Base-by-base conservation (phyloP, 2,329 filamentous ascomycete species). In the Fusarium lateritium region DNA sequence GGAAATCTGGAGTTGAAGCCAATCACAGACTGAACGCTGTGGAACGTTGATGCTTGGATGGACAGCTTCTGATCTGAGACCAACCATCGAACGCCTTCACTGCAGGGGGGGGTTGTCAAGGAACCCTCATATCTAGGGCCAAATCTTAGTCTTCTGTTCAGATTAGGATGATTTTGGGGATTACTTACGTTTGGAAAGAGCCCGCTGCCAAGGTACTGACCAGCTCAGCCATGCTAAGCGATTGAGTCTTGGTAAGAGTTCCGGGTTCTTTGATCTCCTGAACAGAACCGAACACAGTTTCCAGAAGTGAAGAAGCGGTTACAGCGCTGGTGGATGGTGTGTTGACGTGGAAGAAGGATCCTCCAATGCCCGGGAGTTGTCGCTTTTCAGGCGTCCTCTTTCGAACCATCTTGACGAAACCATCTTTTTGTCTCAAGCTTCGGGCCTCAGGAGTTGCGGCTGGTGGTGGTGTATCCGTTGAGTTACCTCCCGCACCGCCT, bases 101-200 rank as follows among this genome's bases (percentile, higher is more conserved):
- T 81, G 79, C 88, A 90, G 6, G 88, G 88, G 17, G 88, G 88
- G 0, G 88, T 89, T 24, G 88, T 90, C 34, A 90, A 79, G 15
- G 86, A 88, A 19, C 88, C 88, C 17, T 77, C 75, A 79, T 90
- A 90, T 19, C 73, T 75, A 5, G 0, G 26, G 0, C 0, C 4
- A 52, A 7, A 11, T 26, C 11, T 66, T n/a, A 64, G 61, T 7
- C 14, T 6, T 6, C 8, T 22, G 6, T 21, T 4, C 5, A 46
- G 1, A 4, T 7, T 9, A 6, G 17, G 0, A 10, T 7, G 5
- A 14, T 24, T 4, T 1, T 4, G 0, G n/a, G 8, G 1, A 8
- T 73, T 43, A 70, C 75, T 73, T 39, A 77, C 76, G 67, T 73
- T 19, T 72, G 73, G 60, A 78, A 75, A 13, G 73, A 73, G 77